Evolutionary conservation across 2,329 filamentous ascomycete genomes (phyloP).

Genomic region (Fulvia fulva): DNA sequence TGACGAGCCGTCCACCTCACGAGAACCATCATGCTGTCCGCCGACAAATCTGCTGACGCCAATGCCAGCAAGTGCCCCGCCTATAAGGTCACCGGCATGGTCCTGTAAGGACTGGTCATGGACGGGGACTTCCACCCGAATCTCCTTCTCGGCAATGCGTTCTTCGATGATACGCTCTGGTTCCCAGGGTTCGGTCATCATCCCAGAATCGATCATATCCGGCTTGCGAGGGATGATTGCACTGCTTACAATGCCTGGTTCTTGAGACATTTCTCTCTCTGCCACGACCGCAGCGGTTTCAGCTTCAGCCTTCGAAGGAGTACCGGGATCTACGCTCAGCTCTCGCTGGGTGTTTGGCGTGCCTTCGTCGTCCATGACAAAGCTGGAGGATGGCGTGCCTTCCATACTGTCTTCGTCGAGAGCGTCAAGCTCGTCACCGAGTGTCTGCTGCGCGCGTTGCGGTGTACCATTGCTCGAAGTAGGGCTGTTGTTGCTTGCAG

Average conservation of each 20-base stretch:
- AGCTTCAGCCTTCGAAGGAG: constrained; percentile 11
- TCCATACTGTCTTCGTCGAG: constrained; percentile 63
- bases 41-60: constrained; percentile 29
- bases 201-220: constrained; percentile 56
- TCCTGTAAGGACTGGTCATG: constrained; percentile 12
- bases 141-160: constrained; percentile 1
- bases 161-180: constrained; percentile 28
- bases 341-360: constrained; percentile 24
- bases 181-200: constrained; percentile 60
- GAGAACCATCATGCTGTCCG: constrained; percentile 7
- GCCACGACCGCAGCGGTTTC: constrained; percentile 9
- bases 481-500: constrained; percentile 22
- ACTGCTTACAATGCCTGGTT: no score
- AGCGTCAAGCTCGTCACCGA: constrained; percentile 87
- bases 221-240: constrained; percentile 14
- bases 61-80: constrained; percentile 33
- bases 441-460: constrained; percentile 63
- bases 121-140: not conserved
- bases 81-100: constrained; percentile 29
- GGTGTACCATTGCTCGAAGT: constrained; percentile 36
- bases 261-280: no score
- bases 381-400: constrained; percentile 30
- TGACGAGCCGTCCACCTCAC: not conserved
- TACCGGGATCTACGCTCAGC: constrained; percentile 38
- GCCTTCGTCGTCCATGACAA: constrained; percentile 12